Percentiles rank a stretch among this genome's conserved stretches.
These are phyloP conservation scores for Capsicum pubescens DNA, from an alignment of 257 asterid genomes.

Conservation along the genomic window DNA sequence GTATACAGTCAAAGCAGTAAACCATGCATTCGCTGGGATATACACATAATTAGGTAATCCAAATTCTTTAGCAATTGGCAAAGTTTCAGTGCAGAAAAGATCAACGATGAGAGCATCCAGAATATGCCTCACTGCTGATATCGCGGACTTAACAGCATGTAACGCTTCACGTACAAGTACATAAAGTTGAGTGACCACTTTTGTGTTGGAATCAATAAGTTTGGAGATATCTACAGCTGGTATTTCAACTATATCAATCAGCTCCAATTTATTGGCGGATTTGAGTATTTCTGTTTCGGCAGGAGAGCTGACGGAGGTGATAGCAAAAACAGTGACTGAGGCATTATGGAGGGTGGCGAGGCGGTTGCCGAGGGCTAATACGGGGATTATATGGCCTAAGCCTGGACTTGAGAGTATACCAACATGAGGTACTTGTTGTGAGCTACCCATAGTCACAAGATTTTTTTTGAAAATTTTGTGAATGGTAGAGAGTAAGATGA, in stretches of 20 bases:
- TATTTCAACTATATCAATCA: constrained; percentile 40
- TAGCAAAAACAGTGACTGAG: constrained; percentile 48
- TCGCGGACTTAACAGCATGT: constrained; percentile 49
- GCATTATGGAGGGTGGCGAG: constrained; percentile 54
- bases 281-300: constrained; percentile 45
- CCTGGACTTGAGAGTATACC: constrained; percentile 71
- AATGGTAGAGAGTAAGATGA: neutral
- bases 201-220: constrained; percentile 49
- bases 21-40: constrained; percentile 56
- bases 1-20: constrained; percentile 49
- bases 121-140: constrained; percentile 48
- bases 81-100: constrained; percentile 52
- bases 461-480: neutral
- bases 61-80: constrained; percentile 55
- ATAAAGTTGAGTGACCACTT: constrained; percentile 45
- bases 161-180: constrained; percentile 52
- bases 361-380: constrained; percentile 54
- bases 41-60: constrained; percentile 55
- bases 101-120: constrained; percentile 65
- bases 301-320: constrained; percentile 43
- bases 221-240: constrained; percentile 56
- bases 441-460: neutral
- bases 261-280: constrained; percentile 27
- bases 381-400: constrained; percentile 74
- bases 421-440: constrained; percentile 37